Evolutionary conservation across 1,284 basidiomycete species (phyloP), one percentile per base, ranked within the genome.

Genomic region (Boletus chippewaensis): DNA sequence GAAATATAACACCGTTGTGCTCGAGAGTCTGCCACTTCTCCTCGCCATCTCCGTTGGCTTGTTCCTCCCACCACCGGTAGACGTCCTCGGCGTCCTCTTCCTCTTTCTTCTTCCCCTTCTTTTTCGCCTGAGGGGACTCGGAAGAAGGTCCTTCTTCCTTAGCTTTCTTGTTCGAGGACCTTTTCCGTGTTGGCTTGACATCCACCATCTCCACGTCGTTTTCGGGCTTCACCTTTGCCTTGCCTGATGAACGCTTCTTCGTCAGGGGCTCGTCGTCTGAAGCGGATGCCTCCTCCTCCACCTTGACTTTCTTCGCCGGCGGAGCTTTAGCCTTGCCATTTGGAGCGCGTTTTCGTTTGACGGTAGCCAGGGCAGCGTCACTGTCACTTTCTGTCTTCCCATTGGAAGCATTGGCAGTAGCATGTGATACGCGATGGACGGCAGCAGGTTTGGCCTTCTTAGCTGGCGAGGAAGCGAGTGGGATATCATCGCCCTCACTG

Each of bases 1-100:
- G 95, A 72, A 99, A 99, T 57, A 95, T 80, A 34, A 99, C 95
- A 45, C 95, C 96, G 58, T 82, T 86, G 71, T 99, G 96, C 64
- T 93, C 84, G 43, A 99, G 79, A 10, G 90, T 95, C 49, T 81
- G 81, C 96, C 96, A 99, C 70, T 98, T 95, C 57, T 81, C 75
- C 26, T 82, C 76, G 5, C 82, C 87, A 65, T 95, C 90, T 52
- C 81, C 83, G 52, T 83, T 74, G 20, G 73, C 74, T 60, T 85
- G 77, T 40, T 73, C 71, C 66, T 88, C 83, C 92, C 91, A 95
- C 91, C 91, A 95, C 59, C 81, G 80, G 68, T 81, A 91, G 40
- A 80, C 74, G 50, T 84, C 84, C 59, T 87, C 87, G 53, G 82
- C 71, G 45, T 80, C 81, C 53, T 84, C 75, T 61, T 77, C 79